Percentiles rank a stretch among this genome's conserved stretches.
Conservation (phyloP, 345 rosid species). For the Rhizophora apiculata region DNA sequence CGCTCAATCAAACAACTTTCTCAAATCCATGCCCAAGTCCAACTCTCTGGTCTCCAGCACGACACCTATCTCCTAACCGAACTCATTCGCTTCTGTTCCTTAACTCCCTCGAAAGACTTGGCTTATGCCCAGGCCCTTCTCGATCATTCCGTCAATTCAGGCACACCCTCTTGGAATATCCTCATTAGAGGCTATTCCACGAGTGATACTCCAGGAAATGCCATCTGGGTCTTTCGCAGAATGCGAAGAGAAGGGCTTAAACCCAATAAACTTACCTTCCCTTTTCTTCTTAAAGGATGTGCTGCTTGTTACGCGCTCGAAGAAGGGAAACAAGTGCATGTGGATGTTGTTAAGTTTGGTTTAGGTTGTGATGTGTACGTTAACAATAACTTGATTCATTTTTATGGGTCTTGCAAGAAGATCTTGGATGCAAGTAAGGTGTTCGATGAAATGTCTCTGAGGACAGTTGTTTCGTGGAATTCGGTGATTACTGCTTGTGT, state of each 20-base stretch:
- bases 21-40: slow-evolving; percentile 64
- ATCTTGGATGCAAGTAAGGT: slow-evolving; percentile 46
- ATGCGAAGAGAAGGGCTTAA: slow-evolving; percentile 58
- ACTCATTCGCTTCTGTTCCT: slow-evolving; percentile 49
- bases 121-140: slow-evolving; percentile 46
- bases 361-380: slow-evolving; percentile 64
- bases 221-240: slow-evolving; percentile 44
- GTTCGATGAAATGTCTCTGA: slow-evolving; percentile 68
- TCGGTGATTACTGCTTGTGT: slow-evolving; percentile 58
- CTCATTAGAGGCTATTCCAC: slow-evolving; percentile 61
- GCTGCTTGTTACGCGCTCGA: slow-evolving; percentile 41
- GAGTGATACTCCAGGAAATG: slow-evolving; percentile 48
- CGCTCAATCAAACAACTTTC: slow-evolving; percentile 47
- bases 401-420: slow-evolving; percentile 67
- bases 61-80: slow-evolving; percentile 46
- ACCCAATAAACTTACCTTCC: slow-evolving; percentile 66
- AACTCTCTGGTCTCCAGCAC: slow-evolving; percentile 45
- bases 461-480: slow-evolving; percentile 80
- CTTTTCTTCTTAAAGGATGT: slow-evolving; percentile 69
- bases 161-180: slow-evolving; percentile 59
- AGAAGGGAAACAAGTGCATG: slow-evolving; percentile 70
- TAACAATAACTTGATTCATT: slow-evolving; percentile 54
- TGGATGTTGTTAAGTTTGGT: slow-evolving; percentile 54
- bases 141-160: slow-evolving; percentile 32
- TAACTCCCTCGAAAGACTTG: slow-evolving; percentile 43